Conservation (phyloP, 176 grass and related monocot species). For the Pontederia crassipes region DNA sequence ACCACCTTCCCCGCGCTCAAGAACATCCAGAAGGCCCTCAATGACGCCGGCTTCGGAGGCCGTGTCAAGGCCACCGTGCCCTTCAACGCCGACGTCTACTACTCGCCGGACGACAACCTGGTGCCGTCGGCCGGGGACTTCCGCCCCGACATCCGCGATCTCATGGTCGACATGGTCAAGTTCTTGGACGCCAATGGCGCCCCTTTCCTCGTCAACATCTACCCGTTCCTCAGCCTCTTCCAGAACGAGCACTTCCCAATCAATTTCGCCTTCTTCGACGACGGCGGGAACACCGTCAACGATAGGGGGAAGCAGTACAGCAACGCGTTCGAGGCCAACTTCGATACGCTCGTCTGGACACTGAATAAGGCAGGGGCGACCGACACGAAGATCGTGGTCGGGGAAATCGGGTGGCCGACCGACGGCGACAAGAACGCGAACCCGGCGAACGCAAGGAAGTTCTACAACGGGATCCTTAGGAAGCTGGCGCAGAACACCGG, state of each 20-base stretch:
- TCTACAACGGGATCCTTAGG: slow-evolving; percentile 8
- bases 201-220: slow-evolving; percentile 5
- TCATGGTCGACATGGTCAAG: neutral
- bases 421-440: slow-evolving; percentile 64
- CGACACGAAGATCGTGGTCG: slow-evolving; percentile 57
- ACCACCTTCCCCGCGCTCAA: slow-evolving; percentile 7
- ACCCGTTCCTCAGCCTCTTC: slow-evolving; percentile 6
- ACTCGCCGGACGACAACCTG: slow-evolving; percentile 2
- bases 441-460: neutral
- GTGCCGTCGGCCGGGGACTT: slow-evolving; percentile 1
- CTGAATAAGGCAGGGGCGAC: slow-evolving; percentile 71
- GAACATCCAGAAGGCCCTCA: slow-evolving; percentile 7
- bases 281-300: neutral
- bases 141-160: neutral
- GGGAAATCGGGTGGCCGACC: slow-evolving; percentile 78
- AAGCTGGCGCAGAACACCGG: neutral
- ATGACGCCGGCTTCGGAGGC: neutral
- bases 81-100: slow-evolving; percentile 3
- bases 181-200: neutral
- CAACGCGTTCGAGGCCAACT: slow-evolving; percentile 95
- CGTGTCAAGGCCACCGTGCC: slow-evolving; percentile 2
- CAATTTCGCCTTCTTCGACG: slow-evolving; percentile 6
- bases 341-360: slow-evolving; percentile 54
- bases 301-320: slow-evolving; percentile 19
- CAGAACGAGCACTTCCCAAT: slow-evolving; percentile 1